Conservation (phyloP, 1,284 basidiomycete genomes). For the Leccinum fallax region DNA sequence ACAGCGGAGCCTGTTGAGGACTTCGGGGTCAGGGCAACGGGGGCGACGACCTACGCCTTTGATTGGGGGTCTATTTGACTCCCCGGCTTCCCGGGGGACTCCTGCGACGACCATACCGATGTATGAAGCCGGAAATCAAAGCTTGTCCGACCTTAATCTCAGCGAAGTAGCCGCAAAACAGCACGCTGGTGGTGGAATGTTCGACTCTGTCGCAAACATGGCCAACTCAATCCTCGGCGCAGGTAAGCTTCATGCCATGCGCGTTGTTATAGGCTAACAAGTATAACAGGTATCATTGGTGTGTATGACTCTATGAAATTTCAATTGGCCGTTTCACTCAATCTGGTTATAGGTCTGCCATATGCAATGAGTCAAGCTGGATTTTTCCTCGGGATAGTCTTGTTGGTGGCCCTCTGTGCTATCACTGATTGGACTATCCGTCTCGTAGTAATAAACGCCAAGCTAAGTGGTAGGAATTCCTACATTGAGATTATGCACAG, state of each 20-base stretch:
- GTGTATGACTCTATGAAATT: slow-evolving; percentile 27
- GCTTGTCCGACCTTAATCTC: slow-evolving; percentile 51
- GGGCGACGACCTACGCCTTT: slow-evolving; percentile 68
- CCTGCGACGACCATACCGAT: slow-evolving; percentile 55
- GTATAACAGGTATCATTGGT: slow-evolving; percentile 80
- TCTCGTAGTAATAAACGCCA: slow-evolving; percentile 93
- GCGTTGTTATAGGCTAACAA: slow-evolving; percentile 15
- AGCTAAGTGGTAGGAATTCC: slow-evolving; percentile 88
- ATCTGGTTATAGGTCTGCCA: slow-evolving; percentile 65
- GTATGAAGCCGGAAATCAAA: slow-evolving; percentile 32
- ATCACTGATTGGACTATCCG: slow-evolving; percentile 99
- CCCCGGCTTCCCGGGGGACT: slow-evolving; percentile 57
- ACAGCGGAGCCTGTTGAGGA: slow-evolving; percentile 35
- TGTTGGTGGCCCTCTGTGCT: slow-evolving; percentile 80
- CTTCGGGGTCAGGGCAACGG: slow-evolving; percentile 35
- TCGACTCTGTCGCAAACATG: slow-evolving; percentile 91
- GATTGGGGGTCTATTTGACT: slow-evolving; percentile 69
- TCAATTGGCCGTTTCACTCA: slow-evolving; percentile 3
- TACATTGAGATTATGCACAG: slow-evolving; percentile 98
- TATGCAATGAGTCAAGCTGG: slow-evolving; percentile 94
- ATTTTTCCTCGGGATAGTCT: slow-evolving; percentile 82
- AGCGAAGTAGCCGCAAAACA: slow-evolving; percentile 69
- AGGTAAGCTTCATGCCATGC: slow-evolving; percentile 49
- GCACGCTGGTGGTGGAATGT: slow-evolving; percentile 73
- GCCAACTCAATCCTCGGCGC: slow-evolving; percentile 97